Conservation (phyloP, 2,329 filamentous ascomycete genomes). For the Ophiostoma pallidulum region DNA sequence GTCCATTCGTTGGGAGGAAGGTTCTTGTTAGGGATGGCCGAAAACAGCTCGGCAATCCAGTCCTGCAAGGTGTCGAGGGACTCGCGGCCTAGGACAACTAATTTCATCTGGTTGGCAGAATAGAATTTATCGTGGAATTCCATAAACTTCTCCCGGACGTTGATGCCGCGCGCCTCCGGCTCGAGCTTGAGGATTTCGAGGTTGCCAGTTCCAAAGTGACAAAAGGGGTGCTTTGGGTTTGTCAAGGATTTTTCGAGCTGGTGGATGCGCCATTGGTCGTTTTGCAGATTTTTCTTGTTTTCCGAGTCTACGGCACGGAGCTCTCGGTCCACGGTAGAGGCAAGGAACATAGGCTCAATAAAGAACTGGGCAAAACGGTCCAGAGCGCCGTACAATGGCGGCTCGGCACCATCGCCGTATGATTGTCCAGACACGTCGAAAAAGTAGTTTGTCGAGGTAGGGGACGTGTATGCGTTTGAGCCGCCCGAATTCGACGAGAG, state of each 20-base stretch:
- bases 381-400: constrained; percentile 65
- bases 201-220: constrained; percentile 87
- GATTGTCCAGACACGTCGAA: constrained; percentile 87
- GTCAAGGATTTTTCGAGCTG: constrained; percentile 84
- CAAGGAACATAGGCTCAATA: constrained; percentile 75
- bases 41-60: constrained; percentile 80
- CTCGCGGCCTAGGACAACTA: constrained; percentile 77
- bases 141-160: constrained; percentile 85
- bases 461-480: constrained; percentile 90
- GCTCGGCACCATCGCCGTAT: constrained; percentile 48
- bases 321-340: constrained; percentile 77
- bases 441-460: constrained; percentile 94
- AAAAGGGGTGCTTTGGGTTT: constrained; percentile 78
- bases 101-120: constrained; percentile 88
- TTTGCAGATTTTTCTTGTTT: constrained; percentile 96
- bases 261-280: constrained; percentile 76
- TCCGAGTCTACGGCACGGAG: constrained; percentile 86
- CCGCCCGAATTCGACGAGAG: constrained; percentile 81
- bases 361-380: constrained; percentile 95
- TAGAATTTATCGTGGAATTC: constrained; percentile 85
- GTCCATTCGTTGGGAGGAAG: constrained; percentile 52
- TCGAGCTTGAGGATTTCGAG: constrained; percentile 75
- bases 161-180: constrained; percentile 68
- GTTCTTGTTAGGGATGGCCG: constrained; percentile 71
- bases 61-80: constrained; percentile 69